Percentiles rank a stretch among this genome's conserved stretches.
Conservation (phyloP, 2,329 filamentous ascomycete genomes). For the Epichloe scottii region DNA sequence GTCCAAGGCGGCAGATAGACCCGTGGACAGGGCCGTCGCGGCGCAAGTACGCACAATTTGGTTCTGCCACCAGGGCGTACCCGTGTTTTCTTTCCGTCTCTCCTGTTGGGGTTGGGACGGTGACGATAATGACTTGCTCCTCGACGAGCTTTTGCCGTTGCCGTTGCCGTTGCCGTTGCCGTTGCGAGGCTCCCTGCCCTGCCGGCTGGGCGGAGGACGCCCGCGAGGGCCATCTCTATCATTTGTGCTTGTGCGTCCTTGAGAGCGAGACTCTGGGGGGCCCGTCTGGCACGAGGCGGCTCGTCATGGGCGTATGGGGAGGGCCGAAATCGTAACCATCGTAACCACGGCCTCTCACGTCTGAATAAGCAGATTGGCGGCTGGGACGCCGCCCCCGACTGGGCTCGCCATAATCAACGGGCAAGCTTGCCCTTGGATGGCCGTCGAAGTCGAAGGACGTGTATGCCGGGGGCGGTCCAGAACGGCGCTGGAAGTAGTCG, state of each 20-base stretch:
- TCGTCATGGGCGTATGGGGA: neutral
- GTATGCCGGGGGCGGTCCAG: neutral
- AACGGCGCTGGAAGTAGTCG: neutral
- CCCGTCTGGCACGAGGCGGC: neutral
- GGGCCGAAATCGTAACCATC: neutral
- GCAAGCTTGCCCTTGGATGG: neutral
- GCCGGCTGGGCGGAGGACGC: neutral
- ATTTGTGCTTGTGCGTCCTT: neutral
- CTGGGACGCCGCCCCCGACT: neutral
- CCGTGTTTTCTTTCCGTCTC: neutral
- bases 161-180: neutral
- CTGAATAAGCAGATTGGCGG: neutral
- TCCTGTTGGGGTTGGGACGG: neutral
- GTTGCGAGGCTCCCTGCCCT: neutral
- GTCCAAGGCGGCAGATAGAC: constrained; percentile 34
- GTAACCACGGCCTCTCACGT: neutral
- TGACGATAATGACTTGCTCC: neutral
- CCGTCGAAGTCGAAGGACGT: neutral
- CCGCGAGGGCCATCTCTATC: neutral
- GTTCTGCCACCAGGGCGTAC: constrained; percentile 23
- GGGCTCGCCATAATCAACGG: neutral
- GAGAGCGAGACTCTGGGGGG: neutral
- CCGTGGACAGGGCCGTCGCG: constrained; percentile 33
- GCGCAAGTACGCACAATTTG: constrained; percentile 27
- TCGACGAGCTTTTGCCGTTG: neutral